These are phyloP conservation scores for Quillaja saponaria DNA, from an alignment of 306 rosid species.

Conservation along the genomic window DNA sequence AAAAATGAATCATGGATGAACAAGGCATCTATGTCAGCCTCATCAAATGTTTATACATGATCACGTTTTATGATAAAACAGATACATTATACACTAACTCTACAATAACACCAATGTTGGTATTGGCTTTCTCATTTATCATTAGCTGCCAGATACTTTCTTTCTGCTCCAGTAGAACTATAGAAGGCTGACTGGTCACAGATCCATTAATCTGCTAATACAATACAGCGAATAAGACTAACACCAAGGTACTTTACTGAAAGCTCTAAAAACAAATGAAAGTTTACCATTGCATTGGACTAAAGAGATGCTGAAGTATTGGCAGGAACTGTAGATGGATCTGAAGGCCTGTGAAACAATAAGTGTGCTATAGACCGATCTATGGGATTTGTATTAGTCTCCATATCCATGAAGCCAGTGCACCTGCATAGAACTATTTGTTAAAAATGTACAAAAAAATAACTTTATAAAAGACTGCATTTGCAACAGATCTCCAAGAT, in stretches of 20 bases:
- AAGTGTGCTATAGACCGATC: constrained; percentile 90
- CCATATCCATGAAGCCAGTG: constrained; percentile 62
- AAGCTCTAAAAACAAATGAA: constrained; percentile 20
- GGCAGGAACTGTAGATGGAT: constrained; percentile 43
- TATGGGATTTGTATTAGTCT: constrained; percentile 81
- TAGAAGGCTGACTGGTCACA: constrained; percentile 38
- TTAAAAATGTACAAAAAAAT: constrained; percentile 28
- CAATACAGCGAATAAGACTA: constrained; percentile 35
- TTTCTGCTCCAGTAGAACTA: constrained; percentile 34
- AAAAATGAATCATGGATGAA: constrained; percentile 31
- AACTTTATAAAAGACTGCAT: constrained; percentile 11
- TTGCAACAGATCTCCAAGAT: neutral
- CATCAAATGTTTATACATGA: constrained; percentile 31
- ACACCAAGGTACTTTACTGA: constrained; percentile 15
- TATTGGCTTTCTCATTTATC: constrained; percentile 19
- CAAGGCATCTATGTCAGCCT: constrained; percentile 32
- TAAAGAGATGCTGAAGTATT: constrained; percentile 34
- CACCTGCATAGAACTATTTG: constrained; percentile 48
- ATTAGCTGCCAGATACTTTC: neutral
- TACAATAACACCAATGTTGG: constrained; percentile 8
- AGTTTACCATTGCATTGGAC: constrained; percentile 51
- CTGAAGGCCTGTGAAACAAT: constrained; percentile 75
- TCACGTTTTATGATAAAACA: constrained; percentile 5
- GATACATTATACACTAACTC: constrained; percentile 20
- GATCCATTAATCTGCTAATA: constrained; percentile 49